Conservation (phyloP, 164 flowering plant species). For the Macadamia tetraphylla region DNA sequence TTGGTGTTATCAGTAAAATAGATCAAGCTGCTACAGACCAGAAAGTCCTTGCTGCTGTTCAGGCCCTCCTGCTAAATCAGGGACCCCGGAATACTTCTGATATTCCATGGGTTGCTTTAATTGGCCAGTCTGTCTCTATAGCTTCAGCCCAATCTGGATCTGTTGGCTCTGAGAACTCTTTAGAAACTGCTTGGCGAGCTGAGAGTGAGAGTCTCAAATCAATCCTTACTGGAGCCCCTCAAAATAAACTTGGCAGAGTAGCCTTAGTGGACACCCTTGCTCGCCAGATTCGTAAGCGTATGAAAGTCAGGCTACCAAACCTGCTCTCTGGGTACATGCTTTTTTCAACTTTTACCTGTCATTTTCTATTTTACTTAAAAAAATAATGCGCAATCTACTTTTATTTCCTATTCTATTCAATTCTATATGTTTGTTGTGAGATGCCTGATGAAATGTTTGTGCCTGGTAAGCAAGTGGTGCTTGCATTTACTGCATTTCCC, state of each 20-base stretch:
- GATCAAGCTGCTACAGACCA: constrained; percentile 88
- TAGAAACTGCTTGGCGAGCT: constrained; percentile 98
- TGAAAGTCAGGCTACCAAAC: constrained; percentile 94
- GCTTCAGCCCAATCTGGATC: constrained; percentile 89
- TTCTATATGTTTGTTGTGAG: no score
- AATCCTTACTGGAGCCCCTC: constrained; percentile 86
- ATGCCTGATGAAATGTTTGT: no score
- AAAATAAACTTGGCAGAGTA: constrained; percentile 83
- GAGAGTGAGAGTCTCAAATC: constrained; percentile 96
- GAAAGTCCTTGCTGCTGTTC: constrained; percentile 96
- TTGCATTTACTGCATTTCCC: no score
- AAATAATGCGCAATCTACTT: background rate
- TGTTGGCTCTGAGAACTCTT: constrained; percentile 75
- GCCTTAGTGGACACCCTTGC: constrained; percentile 92
- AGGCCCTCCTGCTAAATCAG: constrained; percentile 80
- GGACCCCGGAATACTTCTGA: constrained; percentile 93
- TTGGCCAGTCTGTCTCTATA: constrained; percentile 95
- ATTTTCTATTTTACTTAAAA: background rate
- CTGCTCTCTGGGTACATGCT: constrained; percentile 81
- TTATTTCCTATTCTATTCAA: background rate
- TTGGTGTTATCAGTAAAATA: constrained; percentile 95
- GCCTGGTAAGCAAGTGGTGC: no score
- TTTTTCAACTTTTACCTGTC: constrained; percentile 1
- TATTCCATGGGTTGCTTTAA: constrained; percentile 93
- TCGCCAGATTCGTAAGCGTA: constrained; percentile 82